Conservation (phyloP, 2,329 filamentous ascomycete species). For the Cadophora luteo-olivacea region DNA sequence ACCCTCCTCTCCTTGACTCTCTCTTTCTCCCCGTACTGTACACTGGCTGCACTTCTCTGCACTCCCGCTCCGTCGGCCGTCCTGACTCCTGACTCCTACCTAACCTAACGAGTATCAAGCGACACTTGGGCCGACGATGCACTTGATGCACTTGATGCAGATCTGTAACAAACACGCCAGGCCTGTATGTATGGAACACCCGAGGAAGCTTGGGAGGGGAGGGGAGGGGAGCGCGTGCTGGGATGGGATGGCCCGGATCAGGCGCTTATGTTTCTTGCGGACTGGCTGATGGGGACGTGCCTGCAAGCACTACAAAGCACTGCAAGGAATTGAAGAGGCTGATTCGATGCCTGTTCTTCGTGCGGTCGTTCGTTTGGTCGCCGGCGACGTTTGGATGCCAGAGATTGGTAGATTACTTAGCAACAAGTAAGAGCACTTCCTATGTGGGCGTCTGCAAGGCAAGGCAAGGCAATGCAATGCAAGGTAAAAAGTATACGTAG, state of each 20-base stretch:
- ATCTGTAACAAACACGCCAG: slow-evolving; percentile 45
- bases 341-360: slow-evolving; percentile 8
- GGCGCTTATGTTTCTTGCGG: slow-evolving; percentile 16
- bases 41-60: background rate
- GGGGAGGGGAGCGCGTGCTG: slow-evolving; percentile 25
- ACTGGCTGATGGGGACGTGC: slow-evolving; percentile 10
- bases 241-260: slow-evolving; percentile 1
- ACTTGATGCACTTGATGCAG: slow-evolving; percentile 46
- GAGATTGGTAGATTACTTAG: background rate
- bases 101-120: slow-evolving; percentile 38
- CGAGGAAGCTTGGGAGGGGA: slow-evolving; percentile 41
- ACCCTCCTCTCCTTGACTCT: too few species aligned
- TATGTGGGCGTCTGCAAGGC: background rate
- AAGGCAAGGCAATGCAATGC: background rate
- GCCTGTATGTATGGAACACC: slow-evolving; percentile 40
- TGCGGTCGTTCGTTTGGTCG: slow-evolving; percentile 10
- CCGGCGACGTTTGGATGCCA: background rate
- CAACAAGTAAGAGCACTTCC: background rate
- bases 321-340: background rate
- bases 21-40: too few species aligned
- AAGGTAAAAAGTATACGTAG: background rate
- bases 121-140: slow-evolving; percentile 17
- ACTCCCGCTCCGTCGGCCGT: background rate
- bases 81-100: background rate
- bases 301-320: background rate